Evolutionary conservation across 306 rosid species (phyloP).

Genomic region (Quercus alba): DNA sequence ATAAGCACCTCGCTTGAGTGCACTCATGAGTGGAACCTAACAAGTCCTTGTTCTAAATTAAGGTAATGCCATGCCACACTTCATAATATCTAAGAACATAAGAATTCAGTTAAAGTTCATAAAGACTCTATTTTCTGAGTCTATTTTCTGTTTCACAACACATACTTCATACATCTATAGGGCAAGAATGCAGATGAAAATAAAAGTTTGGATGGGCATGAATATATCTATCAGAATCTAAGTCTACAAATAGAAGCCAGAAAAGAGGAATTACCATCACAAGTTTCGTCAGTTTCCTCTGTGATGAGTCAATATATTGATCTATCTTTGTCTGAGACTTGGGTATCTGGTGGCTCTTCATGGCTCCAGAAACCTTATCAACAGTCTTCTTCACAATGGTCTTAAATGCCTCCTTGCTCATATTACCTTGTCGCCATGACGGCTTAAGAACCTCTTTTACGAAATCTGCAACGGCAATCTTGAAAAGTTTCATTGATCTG

Average conservation of each 20-base stretch:
- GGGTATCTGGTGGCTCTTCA: conserved; percentile 86
- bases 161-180: not conserved
- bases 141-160: not conserved
- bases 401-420: conserved; percentile 99
- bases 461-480: conserved; percentile 84
- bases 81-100: not conserved
- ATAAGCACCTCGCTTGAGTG: too few relatives aligned
- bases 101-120: not conserved
- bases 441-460: conserved; percentile 94
- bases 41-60: not conserved
- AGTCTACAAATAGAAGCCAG: conserved; percentile 1
- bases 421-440: conserved; percentile 97
- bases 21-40: not conserved
- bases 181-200: not conserved
- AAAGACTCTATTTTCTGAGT: not conserved
- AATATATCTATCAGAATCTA: not conserved
- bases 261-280: conserved; percentile 70
- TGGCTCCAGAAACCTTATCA: conserved; percentile 97
- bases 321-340: conserved; percentile 86
- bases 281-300: conserved; percentile 88
- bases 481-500: conserved; percentile 76
- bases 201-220: not conserved
- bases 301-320: conserved; percentile 86
- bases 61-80: not conserved
- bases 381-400: conserved; percentile 97